Percentiles rank a stretch among this genome's conserved stretches.
Conservation (phyloP, 495 filamentous ascomycete species). For the Chaetomium tenue region DNA sequence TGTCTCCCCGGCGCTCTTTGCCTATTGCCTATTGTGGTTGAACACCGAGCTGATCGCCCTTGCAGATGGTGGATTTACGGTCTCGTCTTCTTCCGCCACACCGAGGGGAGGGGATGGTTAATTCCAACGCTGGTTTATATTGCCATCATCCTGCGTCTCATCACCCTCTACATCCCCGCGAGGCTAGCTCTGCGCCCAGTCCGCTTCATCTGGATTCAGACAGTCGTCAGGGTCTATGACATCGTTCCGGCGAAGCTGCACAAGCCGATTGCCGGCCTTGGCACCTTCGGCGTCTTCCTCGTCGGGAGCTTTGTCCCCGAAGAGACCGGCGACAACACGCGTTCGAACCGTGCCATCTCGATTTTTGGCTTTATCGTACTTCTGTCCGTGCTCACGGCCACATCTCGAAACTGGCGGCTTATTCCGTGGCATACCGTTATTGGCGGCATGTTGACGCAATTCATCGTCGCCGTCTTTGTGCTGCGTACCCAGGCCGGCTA, state of each 20-base stretch:
- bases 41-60: slow-evolving; percentile 11
- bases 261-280: slow-evolving; percentile 55
- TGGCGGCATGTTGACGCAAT: slow-evolving; percentile 79
- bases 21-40: slow-evolving; percentile 1
- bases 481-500: slow-evolving; percentile 70
- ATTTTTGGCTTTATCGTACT: slow-evolving; percentile 77
- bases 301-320: slow-evolving; percentile 70
- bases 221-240: slow-evolving; percentile 52
- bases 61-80: slow-evolving; percentile 85
- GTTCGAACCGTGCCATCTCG: slow-evolving; percentile 73
- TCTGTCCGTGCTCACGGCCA: slow-evolving; percentile 61
- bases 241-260: slow-evolving; percentile 62
- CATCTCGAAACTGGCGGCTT: slow-evolving; percentile 67
- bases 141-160: slow-evolving; percentile 65
- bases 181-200: slow-evolving; percentile 63
- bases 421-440: slow-evolving; percentile 87
- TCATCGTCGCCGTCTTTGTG: slow-evolving; percentile 84
- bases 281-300: slow-evolving; percentile 67
- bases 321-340: slow-evolving; percentile 70
- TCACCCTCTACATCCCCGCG: slow-evolving; percentile 71
- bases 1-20: slow-evolving; percentile 5
- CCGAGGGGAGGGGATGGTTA: slow-evolving; percentile 74
- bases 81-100: slow-evolving; percentile 69
- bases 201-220: slow-evolving; percentile 63
- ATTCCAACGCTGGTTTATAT: slow-evolving; percentile 83